Evolutionary conservation across 2,329 filamentous ascomycete genomes (phyloP).

Genomic region (Trichoderma polysporum): DNA sequence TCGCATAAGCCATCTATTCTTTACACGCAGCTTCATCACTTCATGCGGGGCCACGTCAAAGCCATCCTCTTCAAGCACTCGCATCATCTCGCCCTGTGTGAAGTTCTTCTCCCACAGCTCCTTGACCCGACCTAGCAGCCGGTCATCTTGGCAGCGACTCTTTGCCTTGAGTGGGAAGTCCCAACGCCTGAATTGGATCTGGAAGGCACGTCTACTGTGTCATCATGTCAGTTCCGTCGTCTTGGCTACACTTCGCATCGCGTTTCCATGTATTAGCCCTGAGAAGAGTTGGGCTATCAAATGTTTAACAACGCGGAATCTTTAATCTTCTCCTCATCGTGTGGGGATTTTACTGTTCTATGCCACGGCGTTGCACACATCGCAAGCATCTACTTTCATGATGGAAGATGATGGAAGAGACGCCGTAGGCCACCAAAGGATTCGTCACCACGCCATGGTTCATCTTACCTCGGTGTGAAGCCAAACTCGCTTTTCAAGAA

Average conservation of each 20-base stretch:
- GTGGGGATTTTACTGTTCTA: neutral
- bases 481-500: constrained; percentile 64
- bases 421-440: neutral
- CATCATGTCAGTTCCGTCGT: constrained; percentile 23
- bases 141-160: constrained; percentile 67
- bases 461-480: constrained; percentile 69
- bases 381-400: neutral
- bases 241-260: neutral
- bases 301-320: neutral
- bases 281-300: neutral
- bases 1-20: constrained; percentile 67
- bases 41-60: constrained; percentile 71
- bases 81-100: constrained; percentile 71
- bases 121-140: constrained; percentile 66
- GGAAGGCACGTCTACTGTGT: constrained; percentile 70
- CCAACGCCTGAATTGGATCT: constrained; percentile 76
- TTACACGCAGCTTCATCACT: constrained; percentile 66
- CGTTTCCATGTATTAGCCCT: neutral
- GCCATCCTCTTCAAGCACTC: constrained; percentile 66
- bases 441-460: neutral
- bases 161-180: constrained; percentile 74
- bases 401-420: neutral
- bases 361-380: neutral
- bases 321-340: neutral
- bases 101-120: constrained; percentile 77